Conservation (phyloP, 148 eudicot species). For the Mesembryanthemum crystallinum region DNA sequence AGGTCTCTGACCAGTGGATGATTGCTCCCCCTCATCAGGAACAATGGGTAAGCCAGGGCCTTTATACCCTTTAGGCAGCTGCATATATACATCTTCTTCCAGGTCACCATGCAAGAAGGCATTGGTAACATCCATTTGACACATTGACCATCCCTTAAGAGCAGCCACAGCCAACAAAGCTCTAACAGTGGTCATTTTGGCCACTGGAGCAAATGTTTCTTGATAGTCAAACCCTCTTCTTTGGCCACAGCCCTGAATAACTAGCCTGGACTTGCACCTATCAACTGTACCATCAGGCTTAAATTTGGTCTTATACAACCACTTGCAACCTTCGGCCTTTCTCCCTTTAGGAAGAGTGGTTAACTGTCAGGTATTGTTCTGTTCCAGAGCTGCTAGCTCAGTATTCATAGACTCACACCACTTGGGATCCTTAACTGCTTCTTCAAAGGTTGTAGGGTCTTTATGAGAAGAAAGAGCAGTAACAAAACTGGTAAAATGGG, state of each 20-base stretch:
- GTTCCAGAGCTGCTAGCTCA: neutral
- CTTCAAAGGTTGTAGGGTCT: neutral
- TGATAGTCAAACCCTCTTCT: neutral
- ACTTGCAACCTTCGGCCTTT: neutral
- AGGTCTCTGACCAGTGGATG: too few relatives aligned
- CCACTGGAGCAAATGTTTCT: neutral
- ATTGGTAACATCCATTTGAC: neutral
- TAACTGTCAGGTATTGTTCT: neutral
- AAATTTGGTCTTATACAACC: neutral
- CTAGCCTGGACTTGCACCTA: neutral
- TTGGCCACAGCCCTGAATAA: neutral
- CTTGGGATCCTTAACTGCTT: neutral
- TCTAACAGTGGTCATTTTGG: neutral
- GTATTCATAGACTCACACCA: neutral
- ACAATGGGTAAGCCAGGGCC: too few relatives aligned
- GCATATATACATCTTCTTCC: neutral
- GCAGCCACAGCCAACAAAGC: neutral
- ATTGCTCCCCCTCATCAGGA: too few relatives aligned
- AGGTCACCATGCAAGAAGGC: neutral
- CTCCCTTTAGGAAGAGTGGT: neutral
- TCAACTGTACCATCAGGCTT: neutral
- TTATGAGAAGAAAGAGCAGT: neutral
- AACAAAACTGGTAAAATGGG: too few relatives aligned
- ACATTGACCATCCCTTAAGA: neutral
- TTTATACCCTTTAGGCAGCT: neutral